Evolutionary conservation across 164 flowering plant species (phyloP).

Genomic region (Platanus orientalis): DNA sequence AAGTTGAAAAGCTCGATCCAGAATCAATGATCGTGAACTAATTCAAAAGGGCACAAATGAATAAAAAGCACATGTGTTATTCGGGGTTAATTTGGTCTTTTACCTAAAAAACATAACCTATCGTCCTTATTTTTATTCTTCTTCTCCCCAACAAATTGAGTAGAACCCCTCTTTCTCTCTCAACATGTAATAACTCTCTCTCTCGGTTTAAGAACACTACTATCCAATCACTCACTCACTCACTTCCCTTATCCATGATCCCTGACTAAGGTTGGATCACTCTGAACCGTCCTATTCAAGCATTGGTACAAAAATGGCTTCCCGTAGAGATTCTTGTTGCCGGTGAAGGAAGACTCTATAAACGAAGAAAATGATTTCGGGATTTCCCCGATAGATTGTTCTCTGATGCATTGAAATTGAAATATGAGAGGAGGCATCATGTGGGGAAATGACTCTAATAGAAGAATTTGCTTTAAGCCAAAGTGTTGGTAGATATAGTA

Average conservation of each 20-base stretch:
- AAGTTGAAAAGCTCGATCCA: too few relatives aligned
- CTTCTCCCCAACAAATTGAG: too few relatives aligned
- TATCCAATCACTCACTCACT: slow-evolving; percentile 2
- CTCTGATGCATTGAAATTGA: slow-evolving; percentile 40
- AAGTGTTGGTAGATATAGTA: slow-evolving; percentile 37
- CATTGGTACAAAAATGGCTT: slow-evolving; percentile 27
- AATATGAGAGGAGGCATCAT: slow-evolving; percentile 9
- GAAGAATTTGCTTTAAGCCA: slow-evolving; percentile 37
- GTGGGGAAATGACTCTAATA: slow-evolving; percentile 18
- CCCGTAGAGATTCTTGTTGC: slow-evolving; percentile 44
- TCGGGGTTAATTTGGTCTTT: too few relatives aligned
- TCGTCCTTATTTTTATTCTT: too few relatives aligned
- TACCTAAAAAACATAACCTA: too few relatives aligned
- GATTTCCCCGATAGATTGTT: slow-evolving; percentile 39
- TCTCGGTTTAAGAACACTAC: too few relatives aligned
- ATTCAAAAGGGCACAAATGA: too few relatives aligned
- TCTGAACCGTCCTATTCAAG: slow-evolving; percentile 9
- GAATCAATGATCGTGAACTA: too few relatives aligned
- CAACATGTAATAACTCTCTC: too few relatives aligned
- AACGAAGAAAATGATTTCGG: slow-evolving; percentile 28
- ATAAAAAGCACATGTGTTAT: too few relatives aligned
- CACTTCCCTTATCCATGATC: slow-evolving; percentile 7
- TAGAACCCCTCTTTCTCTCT: too few relatives aligned
- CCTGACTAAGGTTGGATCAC: slow-evolving; percentile 15
- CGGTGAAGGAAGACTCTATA: slow-evolving; percentile 26